phyloP scores from a whole-genome alignment of 2,329 filamentous ascomycete species.

The Botrytis byssoidea region DNA sequence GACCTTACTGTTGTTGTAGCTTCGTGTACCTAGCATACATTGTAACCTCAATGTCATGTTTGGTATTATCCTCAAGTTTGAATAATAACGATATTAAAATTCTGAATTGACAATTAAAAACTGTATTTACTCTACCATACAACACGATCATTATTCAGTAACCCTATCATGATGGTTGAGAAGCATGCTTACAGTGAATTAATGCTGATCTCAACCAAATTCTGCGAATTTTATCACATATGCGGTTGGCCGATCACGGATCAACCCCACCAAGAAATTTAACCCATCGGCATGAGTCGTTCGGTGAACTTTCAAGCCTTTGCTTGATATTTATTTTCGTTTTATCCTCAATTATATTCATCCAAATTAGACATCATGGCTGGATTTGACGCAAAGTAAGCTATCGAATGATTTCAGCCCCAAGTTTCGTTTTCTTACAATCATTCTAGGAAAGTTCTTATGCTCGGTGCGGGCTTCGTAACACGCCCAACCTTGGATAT shows the following conservation, averaged over 20 bases:
- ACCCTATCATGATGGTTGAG: too few relatives aligned
- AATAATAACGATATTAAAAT: not conserved
- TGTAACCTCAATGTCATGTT: not conserved
- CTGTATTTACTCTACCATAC: not conserved
- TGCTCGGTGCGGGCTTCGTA: constrained; percentile 54
- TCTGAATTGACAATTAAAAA: not conserved
- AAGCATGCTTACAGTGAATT: not conserved
- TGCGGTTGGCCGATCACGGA: constrained; percentile 27
- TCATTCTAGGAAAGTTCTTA: constrained; percentile 42
- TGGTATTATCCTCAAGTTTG: not conserved
- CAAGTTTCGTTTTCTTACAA: not conserved
- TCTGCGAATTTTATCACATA: not conserved
- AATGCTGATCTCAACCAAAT: constrained; percentile 1
- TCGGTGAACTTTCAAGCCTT: constrained; percentile 16
- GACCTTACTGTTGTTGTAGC: not conserved
- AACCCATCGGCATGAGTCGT: constrained; percentile 24
- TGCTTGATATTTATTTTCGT: not conserved
- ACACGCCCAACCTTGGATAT: constrained; percentile 59
- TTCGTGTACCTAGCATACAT: not conserved
- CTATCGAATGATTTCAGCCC: too few relatives aligned
- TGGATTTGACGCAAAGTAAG: constrained; percentile 13
- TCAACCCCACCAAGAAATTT: constrained; percentile 33
- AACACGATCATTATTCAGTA: too few relatives aligned
- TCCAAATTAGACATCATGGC: constrained; percentile 9
- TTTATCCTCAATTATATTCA: not conserved